These are phyloP conservation scores for Pugionium dolabratum DNA, from an alignment of 345 rosid genomes.

Conservation along the genomic window DNA sequence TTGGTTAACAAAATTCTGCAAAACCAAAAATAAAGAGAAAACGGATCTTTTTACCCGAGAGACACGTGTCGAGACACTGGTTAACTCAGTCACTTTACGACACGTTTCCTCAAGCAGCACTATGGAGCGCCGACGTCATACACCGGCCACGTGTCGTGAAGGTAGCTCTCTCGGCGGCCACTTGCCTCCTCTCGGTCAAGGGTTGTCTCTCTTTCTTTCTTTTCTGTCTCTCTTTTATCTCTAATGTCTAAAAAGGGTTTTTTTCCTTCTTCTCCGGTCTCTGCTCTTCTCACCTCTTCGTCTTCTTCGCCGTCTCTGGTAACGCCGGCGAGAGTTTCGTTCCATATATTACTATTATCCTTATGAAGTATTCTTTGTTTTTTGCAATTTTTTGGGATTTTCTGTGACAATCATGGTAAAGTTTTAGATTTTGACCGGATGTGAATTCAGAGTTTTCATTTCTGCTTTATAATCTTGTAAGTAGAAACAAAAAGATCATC, in stretches of 20 bases:
- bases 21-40: conserved; percentile 18
- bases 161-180: conserved; percentile 56
- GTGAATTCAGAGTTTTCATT: conserved; percentile 26
- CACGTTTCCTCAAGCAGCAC: conserved; percentile 41
- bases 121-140: conserved; percentile 41
- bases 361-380: neutral
- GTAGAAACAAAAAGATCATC: neutral
- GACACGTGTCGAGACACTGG: conserved; percentile 36
- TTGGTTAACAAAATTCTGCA: neutral
- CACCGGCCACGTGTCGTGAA: conserved; percentile 63
- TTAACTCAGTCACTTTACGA: conserved; percentile 37
- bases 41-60: conserved; percentile 36
- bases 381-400: neutral
- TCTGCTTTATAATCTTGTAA: neutral
- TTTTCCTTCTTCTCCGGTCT: conserved; percentile 17
- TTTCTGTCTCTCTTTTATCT: conserved; percentile 10
- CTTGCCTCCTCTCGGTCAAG: conserved; percentile 52
- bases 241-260: conserved; percentile 16
- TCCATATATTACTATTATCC: neutral
- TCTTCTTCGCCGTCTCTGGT: conserved; percentile 26
- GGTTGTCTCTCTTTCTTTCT: conserved; percentile 39
- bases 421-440: conserved; percentile 22
- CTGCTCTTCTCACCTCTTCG: conserved; percentile 2
- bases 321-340: conserved; percentile 24
- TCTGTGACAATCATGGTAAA: conserved; percentile 1